Base-by-base conservation (phyloP, 768 basidiomycete genomes). In the Mycena filopes region DNA sequence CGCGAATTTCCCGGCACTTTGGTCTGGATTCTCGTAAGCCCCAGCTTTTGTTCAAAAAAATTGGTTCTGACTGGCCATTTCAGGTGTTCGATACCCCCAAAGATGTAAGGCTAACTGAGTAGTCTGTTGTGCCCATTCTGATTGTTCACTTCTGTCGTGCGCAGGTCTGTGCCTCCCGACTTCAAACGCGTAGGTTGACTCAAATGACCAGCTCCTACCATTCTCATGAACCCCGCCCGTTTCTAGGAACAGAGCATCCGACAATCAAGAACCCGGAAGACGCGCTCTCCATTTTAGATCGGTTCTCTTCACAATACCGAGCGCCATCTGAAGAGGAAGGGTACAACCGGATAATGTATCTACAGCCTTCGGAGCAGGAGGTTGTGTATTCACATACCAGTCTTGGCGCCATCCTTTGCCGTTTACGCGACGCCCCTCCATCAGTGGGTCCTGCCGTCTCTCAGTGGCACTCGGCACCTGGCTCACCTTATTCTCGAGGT, bases 81-180 rank as follows among this genome's bases (percentile, higher is more conserved):
- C 26, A 69, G 67, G 67, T 91, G 67, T 92, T 93, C 69, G 88
- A 93, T 73, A 91, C 87, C 6, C 89, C 90, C 64, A 89, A 90
- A 77, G 84, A 91, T 77, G 92, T 92, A 71, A n/a, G 80, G 83
- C 58, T 67, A 41, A 51, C 50, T 21, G 25, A 45, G 31, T 59
- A 38, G 36, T 33, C 40, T 49, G 45, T 43, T 47, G 43, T 55
- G 18, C 41, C 48, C 56, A 40, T 47, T 55, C 50, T 50, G 48
- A 65, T 48, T 60, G 40, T 62, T 47, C 38, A 21, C 15, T 36
- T 36, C 36, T 36, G 70, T 63, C 65, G 53, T 68, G 67, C 69
- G 62, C 71, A 92, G 90, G 78, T 84, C 58, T 93, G 91, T 69
- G 86, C 83, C 62, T 80, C 81, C 59, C 85, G 92, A 48, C 81